Evolutionary conservation across 345 rosid species (phyloP), one percentile per base, ranked within the genome.

Genomic region (Populus ilicifolia): DNA sequence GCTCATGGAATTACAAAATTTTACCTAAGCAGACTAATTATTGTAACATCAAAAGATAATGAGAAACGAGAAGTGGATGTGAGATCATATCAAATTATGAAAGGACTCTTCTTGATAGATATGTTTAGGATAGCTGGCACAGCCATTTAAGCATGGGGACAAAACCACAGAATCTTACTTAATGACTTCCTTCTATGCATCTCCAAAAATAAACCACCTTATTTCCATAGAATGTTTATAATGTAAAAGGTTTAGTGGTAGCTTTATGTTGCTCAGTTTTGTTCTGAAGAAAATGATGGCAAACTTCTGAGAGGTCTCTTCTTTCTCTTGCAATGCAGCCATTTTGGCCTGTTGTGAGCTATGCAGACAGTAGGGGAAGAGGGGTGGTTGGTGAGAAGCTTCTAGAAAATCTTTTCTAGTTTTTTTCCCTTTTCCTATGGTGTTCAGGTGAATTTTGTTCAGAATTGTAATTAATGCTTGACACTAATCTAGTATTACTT

Each of bases 301-400:
- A 50, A 67, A 36, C 35, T 69, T 41, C 29, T 80, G 25, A 50
- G 21, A 61, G 38, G 3, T 64, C 14, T 38, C 20, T 48, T 17
- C 69, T 8, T 75, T 39, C 25, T 72, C 39, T 73, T 70, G 50
- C 29, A 54, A 80, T 87, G 77, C 93, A 96, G 99, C 97, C 99
- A 71, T 93, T 84, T 87, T 93, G 97, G 99, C 89, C 76, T 71
- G 98, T 93, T 52, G 86, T 93, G 54, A 87, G 38, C 83, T 77
- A 50, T 78, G 16, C 83, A 29, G 56, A 77, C 81, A 84, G 86
- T 77, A 82, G 84, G 77, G 97, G 99, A 50, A 86, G 96, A 90
- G 99, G 99, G 76, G 90, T 96, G 77, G 98, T 89, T 74, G 99
- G 99, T 96, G 84, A 90, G 96, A 77, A 81, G 75, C 82, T 82